Conservation (phyloP, 2,329 filamentous ascomycete genomes). For the Trichophyton rubrum region DNA sequence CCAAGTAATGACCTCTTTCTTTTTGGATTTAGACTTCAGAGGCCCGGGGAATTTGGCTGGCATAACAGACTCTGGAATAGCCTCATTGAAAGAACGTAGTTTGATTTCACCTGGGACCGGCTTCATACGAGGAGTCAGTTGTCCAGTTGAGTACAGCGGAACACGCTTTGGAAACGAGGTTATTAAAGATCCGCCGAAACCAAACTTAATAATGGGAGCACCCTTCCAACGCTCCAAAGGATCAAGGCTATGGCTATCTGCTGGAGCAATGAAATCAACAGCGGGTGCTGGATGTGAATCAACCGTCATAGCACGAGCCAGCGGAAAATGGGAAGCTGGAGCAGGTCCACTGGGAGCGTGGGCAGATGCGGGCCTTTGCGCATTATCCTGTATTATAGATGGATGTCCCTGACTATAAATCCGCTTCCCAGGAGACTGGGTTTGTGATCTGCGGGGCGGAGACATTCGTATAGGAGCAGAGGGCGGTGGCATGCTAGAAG, state of each 20-base stretch:
- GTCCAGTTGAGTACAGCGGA: slow-evolving; percentile 69
- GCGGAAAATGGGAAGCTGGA: slow-evolving; percentile 21
- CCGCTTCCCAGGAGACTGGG: slow-evolving; percentile 47
- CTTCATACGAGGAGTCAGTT: slow-evolving; percentile 62
- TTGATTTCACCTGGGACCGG: slow-evolving; percentile 72
- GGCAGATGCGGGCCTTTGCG: slow-evolving; percentile 43
- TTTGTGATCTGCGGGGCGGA: slow-evolving; percentile 41
- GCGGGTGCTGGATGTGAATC: slow-evolving; percentile 37
- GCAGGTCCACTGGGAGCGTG: slow-evolving; percentile 30
- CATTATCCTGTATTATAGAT: slow-evolving; percentile 32
- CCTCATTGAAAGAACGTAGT: slow-evolving; percentile 60
- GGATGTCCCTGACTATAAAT: slow-evolving; percentile 37
- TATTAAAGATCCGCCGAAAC: slow-evolving; percentile 68
- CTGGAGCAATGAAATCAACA: slow-evolving; percentile 44
- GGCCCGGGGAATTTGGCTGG: slow-evolving; percentile 80
- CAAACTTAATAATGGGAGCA: slow-evolving; percentile 74
- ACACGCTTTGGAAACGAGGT: slow-evolving; percentile 82
- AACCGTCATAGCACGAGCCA: slow-evolving; percentile 9
- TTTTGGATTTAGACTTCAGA: slow-evolving; percentile 78
- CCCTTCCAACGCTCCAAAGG: slow-evolving; percentile 84
- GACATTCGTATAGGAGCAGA: slow-evolving; percentile 17
- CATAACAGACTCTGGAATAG: slow-evolving; percentile 57
- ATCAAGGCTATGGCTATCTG: slow-evolving; percentile 51
- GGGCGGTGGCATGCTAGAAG: neutral
- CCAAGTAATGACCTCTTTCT: slow-evolving; percentile 84